Conservation (phyloP, 306 rosid species). For the Chamaecrista fasciculata region DNA sequence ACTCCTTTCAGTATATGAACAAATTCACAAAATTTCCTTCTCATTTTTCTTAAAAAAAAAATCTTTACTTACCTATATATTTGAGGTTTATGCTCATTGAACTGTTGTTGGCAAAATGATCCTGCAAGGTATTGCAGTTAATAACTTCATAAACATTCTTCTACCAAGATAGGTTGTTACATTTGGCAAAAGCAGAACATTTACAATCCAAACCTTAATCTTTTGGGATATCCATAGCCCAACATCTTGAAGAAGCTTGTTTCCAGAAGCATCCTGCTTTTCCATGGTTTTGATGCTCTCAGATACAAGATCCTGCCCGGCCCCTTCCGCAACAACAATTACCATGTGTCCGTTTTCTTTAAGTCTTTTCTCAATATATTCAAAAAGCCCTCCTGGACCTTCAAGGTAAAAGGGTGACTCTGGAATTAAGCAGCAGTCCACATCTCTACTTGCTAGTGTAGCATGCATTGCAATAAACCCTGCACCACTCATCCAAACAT, state of each 20-base stretch:
- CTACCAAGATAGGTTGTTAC: not conserved
- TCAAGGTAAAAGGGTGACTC: constrained; percentile 91
- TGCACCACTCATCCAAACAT: constrained; percentile 38
- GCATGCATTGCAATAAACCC: constrained; percentile 97
- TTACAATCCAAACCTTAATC: constrained; percentile 58
- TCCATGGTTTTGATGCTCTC: constrained; percentile 48
- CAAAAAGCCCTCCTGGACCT: constrained; percentile 91
- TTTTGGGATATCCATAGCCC: constrained; percentile 91
- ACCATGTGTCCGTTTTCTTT: constrained; percentile 94
- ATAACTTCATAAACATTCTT: not conserved
- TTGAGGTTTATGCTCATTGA: constrained; percentile 70
- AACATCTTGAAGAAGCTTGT: constrained; percentile 90
- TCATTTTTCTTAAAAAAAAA: no score
- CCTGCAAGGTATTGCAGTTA: constrained; percentile 49
- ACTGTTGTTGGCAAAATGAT: constrained; percentile 47
- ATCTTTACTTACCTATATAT: constrained; percentile 68
- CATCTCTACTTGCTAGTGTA: constrained; percentile 96
- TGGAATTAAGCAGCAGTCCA: constrained; percentile 95
- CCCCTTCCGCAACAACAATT: constrained; percentile 94
- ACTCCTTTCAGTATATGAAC: constrained; percentile 15
- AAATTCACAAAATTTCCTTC: not conserved
- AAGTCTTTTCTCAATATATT: constrained; percentile 66
- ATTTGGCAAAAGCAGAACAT: constrained; percentile 5
- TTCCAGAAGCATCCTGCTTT: constrained; percentile 88
- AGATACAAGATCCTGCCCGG: constrained; percentile 83